A percentile compares a stretch with the other conserved stretches of the same genome.
Conservation (phyloP, 176 grass and related monocot genomes). For the barley (Hordeum vulgare) region DNA sequence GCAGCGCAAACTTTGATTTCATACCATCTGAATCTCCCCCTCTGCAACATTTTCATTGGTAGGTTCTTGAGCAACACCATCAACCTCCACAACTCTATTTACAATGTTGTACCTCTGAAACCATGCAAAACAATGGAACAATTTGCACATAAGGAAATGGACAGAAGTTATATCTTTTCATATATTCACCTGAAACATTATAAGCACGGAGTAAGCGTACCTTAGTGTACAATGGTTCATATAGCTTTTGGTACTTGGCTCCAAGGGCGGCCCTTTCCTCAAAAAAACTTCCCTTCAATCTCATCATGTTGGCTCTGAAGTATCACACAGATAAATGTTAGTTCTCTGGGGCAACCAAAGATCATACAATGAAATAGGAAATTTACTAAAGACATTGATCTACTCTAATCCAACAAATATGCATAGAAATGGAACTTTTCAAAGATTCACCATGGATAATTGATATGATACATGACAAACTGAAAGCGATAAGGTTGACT, state of each 20-base stretch:
- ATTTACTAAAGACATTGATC: not conserved
- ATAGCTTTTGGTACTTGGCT: slow-evolving; percentile 57
- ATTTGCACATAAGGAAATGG: too few species aligned
- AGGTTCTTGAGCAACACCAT: too few species aligned
- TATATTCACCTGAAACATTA: too few species aligned
- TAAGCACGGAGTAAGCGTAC: too few species aligned
- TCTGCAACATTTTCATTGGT: too few species aligned
- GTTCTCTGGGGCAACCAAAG: not conserved
- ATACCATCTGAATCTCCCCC: too few species aligned
- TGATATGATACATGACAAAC: not conserved
- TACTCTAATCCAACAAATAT: not conserved
- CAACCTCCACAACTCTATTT: too few species aligned
- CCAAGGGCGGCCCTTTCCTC: slow-evolving; percentile 42
- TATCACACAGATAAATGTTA: not conserved
- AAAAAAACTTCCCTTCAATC: slow-evolving; percentile 47
- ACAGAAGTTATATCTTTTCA: too few species aligned
- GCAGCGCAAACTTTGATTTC: too few species aligned
- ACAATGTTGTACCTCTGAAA: too few species aligned
- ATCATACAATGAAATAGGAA: not conserved
- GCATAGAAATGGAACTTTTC: not conserved
- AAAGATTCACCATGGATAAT: not conserved
- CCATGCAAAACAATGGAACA: too few species aligned
- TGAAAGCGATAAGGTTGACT: not conserved
- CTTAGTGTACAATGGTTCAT: too few species aligned
- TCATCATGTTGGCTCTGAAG: slow-evolving; percentile 44